phyloP scores from a whole-genome alignment of 495 filamentous ascomycete genomes.

The Talaromyces stipitatus region DNA sequence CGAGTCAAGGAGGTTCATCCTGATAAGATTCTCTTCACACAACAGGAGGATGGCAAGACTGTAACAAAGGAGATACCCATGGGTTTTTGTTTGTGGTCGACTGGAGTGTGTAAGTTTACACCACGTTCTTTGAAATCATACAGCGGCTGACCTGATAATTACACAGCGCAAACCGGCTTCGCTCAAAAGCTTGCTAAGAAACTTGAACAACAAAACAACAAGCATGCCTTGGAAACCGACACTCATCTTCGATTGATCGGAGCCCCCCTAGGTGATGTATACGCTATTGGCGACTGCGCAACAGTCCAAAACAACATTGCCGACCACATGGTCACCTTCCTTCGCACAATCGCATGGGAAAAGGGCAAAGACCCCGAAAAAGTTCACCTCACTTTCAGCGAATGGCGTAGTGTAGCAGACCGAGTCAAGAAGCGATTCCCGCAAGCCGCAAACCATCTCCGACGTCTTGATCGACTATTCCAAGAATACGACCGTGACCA shows the following conservation, averaged over 20 bases:
- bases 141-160: constrained; percentile 3
- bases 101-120: constrained; percentile 61
- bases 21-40: constrained; percentile 81
- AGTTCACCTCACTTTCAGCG: constrained; percentile 71
- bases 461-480: constrained; percentile 83
- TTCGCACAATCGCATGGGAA: constrained; percentile 87
- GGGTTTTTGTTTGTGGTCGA: constrained; percentile 97
- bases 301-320: constrained; percentile 96
- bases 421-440: constrained; percentile 85
- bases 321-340: constrained; percentile 77
- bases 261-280: constrained; percentile 88
- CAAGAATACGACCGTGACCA: constrained; percentile 87
- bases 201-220: constrained; percentile 75
- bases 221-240: constrained; percentile 90
- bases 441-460: constrained; percentile 84
- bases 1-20: constrained; percentile 80
- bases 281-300: constrained; percentile 93
- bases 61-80: constrained; percentile 89
- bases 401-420: constrained; percentile 79
- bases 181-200: constrained; percentile 63
- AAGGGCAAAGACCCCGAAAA: constrained; percentile 80
- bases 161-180: constrained; percentile 68
- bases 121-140: neutral
- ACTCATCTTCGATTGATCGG: constrained; percentile 87
- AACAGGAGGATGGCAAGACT: constrained; percentile 65